Percentiles rank a stretch among this genome's conserved stretches.
Conservation (phyloP, 768 basidiomycete genomes). For the Boletus sensibilis region DNA sequence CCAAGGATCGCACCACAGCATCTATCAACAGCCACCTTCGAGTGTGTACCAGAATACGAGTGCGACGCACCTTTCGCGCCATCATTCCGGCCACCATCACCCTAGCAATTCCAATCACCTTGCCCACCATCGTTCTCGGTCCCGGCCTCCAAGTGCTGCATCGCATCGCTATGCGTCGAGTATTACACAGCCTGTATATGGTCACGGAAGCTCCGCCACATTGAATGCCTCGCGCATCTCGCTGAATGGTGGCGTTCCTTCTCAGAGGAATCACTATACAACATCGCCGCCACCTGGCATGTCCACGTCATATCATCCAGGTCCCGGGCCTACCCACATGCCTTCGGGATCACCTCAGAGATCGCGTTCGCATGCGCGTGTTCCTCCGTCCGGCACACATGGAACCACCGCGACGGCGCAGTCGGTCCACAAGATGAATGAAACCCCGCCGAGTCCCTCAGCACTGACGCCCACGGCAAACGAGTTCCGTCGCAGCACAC, state of each 20-base stretch:
- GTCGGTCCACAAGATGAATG: neutral
- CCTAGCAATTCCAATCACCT: constrained; percentile 20
- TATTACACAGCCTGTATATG: constrained; percentile 24
- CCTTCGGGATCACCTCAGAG: constrained; percentile 14
- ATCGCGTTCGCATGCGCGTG: constrained; percentile 21
- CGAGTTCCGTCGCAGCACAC: constrained; percentile 18
- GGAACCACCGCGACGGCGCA: neutral
- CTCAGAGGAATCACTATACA: constrained; percentile 11
- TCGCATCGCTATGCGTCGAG: constrained; percentile 33
- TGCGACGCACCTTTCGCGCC: constrained; percentile 12
- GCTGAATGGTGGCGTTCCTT: constrained; percentile 13
- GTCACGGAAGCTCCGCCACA: constrained; percentile 25
- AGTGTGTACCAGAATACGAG: constrained; percentile 13
- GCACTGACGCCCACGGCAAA: constrained; percentile 9
- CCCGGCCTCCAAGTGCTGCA: constrained; percentile 31
- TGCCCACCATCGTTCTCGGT: constrained; percentile 23
- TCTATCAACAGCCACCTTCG: constrained; percentile 7
- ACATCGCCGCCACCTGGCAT: constrained; percentile 12
- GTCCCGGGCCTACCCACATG: neutral
- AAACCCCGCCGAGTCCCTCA: neutral
- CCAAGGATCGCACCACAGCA: constrained; percentile 19
- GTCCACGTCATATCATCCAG: constrained; percentile 6
- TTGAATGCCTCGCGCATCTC: constrained; percentile 23
- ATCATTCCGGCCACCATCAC: constrained; percentile 7
- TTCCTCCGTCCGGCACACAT: neutral